Evolutionary conservation across 2,329 filamentous ascomycete species (phyloP).

Genomic region (Fusarium sp.): DNA sequence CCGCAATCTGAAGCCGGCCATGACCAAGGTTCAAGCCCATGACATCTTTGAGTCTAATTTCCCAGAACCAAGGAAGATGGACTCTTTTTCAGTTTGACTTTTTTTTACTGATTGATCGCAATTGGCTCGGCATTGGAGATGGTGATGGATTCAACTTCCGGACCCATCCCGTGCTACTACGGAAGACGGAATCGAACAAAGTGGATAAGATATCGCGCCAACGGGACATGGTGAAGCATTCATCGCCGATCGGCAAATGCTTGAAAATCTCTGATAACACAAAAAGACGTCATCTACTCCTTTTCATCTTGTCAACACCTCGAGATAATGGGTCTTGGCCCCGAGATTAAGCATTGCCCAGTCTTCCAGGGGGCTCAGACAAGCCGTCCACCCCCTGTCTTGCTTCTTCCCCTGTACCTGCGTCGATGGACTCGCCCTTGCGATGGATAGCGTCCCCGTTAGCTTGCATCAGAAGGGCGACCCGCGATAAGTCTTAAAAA

Average conservation of each 20-base stretch:
- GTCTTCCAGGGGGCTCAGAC: background rate
- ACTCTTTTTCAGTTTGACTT: background rate
- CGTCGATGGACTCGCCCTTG: constrained; percentile 2
- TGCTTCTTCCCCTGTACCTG: background rate
- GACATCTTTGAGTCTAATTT: background rate
- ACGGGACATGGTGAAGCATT: background rate
- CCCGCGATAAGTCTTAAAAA: background rate
- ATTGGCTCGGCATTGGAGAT: background rate
- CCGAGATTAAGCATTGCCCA: constrained; percentile 11
- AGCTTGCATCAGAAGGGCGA: background rate
- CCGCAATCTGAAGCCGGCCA: background rate
- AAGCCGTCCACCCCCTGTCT: background rate
- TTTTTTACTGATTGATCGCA: background rate
- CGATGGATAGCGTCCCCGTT: background rate
- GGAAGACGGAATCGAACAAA: constrained; percentile 3
- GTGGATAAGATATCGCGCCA: background rate
- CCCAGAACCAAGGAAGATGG: background rate
- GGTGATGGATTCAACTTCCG: background rate
- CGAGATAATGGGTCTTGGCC: background rate
- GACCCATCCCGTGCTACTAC: background rate
- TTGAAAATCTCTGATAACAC: background rate
- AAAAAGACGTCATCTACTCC: background rate
- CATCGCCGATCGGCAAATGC: background rate
- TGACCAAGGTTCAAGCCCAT: background rate
- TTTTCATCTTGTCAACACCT: background rate